phyloP scores from a whole-genome alignment of 2,329 filamentous ascomycete genomes.

The Coniosporium tulheliwenetii region DNA sequence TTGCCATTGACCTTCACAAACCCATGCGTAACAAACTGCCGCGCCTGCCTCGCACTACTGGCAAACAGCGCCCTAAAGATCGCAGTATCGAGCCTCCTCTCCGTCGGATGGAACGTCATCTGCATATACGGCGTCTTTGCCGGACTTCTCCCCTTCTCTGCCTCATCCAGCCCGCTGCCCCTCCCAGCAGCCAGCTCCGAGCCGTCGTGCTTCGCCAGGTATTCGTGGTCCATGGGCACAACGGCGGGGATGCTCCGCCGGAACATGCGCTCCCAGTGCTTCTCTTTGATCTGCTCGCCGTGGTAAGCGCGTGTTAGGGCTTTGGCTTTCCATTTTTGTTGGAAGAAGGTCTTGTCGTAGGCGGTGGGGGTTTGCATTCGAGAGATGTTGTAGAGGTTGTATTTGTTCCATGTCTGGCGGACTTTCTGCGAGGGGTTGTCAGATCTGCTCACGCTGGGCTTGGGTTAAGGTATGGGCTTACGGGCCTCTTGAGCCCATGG shows the following conservation, averaged over 20 bases:
- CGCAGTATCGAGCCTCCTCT: constrained; percentile 84
- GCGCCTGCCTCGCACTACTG: constrained; percentile 79
- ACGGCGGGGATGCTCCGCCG: constrained; percentile 64
- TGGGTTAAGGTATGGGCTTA: constrained; percentile 23
- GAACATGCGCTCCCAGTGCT: constrained; percentile 91
- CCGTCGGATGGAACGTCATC: constrained; percentile 86
- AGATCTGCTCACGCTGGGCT: too few species aligned
- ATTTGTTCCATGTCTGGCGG: constrained; percentile 94
- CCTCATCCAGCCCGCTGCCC: constrained; percentile 50
- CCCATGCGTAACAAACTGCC: constrained; percentile 88
- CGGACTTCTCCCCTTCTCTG: constrained; percentile 8
- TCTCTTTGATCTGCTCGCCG: constrained; percentile 85
- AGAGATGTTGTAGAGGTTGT: constrained; percentile 81
- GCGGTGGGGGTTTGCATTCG: constrained; percentile 33
- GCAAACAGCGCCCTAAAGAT: constrained; percentile 89
- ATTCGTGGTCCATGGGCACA: constrained; percentile 66
- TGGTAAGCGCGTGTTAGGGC: constrained; percentile 73
- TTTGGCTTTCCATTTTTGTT: constrained; percentile 96
- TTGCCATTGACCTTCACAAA: constrained; percentile 92
- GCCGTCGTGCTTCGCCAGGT: constrained; percentile 70
- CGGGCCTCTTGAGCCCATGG: constrained; percentile 50
- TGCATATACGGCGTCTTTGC: constrained; percentile 75
- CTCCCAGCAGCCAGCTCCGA: constrained; percentile 70
- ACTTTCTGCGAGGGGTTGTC: constrained; percentile 48
- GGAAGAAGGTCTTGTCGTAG: constrained; percentile 60